phyloP scores from a whole-genome alignment of 192 early-diverging fungal genomes.

The Backusella macrospora region DNA sequence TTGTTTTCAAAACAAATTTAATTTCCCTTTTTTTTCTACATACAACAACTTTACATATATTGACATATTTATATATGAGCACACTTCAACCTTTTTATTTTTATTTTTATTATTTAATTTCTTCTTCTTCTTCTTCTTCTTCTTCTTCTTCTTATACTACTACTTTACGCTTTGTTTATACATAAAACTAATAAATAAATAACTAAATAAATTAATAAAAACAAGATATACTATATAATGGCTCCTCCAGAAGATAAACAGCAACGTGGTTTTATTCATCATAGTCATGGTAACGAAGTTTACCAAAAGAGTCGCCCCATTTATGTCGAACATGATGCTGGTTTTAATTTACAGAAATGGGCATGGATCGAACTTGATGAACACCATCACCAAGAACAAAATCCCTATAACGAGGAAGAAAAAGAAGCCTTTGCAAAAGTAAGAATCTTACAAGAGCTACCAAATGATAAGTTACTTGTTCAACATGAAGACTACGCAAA shows the following conservation, averaged over 20 bases:
- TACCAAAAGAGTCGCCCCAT: slow-evolving; percentile 4
- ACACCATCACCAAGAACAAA: background rate
- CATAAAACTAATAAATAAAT: background rate
- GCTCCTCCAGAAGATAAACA: slow-evolving; percentile 16
- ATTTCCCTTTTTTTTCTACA: background rate
- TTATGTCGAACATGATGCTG: slow-evolving; percentile 6
- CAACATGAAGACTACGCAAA: slow-evolving; percentile 9
- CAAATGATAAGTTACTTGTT: background rate
- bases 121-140: background rate
- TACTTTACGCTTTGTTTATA: background rate
- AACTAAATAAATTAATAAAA: background rate
- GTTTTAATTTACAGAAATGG: slow-evolving; percentile 18
- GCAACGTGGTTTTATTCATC: slow-evolving; percentile 23
- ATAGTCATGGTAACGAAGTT: slow-evolving; percentile 40
- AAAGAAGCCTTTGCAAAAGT: slow-evolving; percentile 10
- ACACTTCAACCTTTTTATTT: no score
- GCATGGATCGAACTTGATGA: slow-evolving; percentile 13
- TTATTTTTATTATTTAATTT: background rate
- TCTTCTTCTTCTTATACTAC: background rate
- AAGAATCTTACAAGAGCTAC: background rate
- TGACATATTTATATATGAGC: slow-evolving; percentile 7
- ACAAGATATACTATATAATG: background rate
- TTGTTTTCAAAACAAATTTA: slow-evolving; percentile 16
- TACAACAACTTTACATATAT: background rate
- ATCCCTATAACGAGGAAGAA: background rate